These are phyloP conservation scores for Vigna reflexopilosa DNA, from an alignment of 306 rosid genomes.

Conservation along the genomic window DNA sequence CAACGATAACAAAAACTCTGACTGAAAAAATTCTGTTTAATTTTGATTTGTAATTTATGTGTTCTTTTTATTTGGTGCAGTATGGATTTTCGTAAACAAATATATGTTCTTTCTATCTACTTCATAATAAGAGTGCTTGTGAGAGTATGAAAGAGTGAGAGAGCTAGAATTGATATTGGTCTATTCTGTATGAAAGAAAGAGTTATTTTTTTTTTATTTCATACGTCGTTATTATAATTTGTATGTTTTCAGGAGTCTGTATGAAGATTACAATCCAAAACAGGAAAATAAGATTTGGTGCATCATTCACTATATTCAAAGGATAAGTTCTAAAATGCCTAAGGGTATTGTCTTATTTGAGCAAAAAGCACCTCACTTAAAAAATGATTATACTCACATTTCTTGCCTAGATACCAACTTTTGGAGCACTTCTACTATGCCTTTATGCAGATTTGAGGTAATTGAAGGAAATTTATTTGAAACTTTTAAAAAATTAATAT, in stretches of 20 bases:
- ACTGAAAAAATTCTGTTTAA: too few relatives aligned
- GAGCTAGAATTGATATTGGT: conserved; percentile 18
- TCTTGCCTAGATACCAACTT: conserved; percentile 66
- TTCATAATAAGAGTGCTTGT: conserved; percentile 1
- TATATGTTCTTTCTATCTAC: too few relatives aligned
- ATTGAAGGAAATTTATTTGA: conserved; percentile 13
- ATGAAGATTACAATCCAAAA: conserved; percentile 56
- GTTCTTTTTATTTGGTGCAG: too few relatives aligned
- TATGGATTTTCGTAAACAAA: too few relatives aligned
- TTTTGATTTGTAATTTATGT: too few relatives aligned
- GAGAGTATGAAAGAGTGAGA: neutral
- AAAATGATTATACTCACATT: conserved; percentile 49
- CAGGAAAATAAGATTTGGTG: conserved; percentile 89
- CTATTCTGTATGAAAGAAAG: neutral
- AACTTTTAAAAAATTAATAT: neutral
- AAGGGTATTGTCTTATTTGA: conserved; percentile 81
- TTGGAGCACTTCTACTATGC: conserved; percentile 75
- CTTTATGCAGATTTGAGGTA: conserved; percentile 86
- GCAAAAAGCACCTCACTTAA: conserved; percentile 80
- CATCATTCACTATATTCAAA: conserved; percentile 81
- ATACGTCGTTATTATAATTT: neutral
- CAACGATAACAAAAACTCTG: too few relatives aligned
- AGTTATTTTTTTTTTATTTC: conserved; percentile 27
- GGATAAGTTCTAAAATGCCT: conserved; percentile 74
- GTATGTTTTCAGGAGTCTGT: conserved; percentile 70